A percentile compares a stretch with the other conserved stretches of the same genome.
Conservation (phyloP, 2,329 filamentous ascomycete genomes). For the Microdochium trichocladiopsis region DNA sequence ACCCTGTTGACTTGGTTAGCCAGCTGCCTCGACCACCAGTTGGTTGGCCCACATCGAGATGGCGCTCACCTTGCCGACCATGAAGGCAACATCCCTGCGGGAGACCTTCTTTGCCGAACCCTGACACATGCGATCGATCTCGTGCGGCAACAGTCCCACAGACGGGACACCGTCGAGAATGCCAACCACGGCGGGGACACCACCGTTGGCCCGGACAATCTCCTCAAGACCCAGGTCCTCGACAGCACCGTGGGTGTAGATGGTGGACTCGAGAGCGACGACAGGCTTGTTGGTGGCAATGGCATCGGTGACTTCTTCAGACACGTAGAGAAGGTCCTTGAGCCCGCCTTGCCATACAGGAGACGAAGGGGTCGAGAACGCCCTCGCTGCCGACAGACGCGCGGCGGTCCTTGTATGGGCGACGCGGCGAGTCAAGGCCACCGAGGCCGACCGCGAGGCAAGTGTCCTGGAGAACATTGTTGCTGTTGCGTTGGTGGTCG, state of each 20-base stretch:
- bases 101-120: slow-evolving; percentile 74
- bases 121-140: slow-evolving; percentile 68
- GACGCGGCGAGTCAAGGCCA: background rate
- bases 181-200: slow-evolving; percentile 84
- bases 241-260: slow-evolving; percentile 90
- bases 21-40: slow-evolving; percentile 1
- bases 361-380: slow-evolving; percentile 1
- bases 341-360: slow-evolving; percentile 12
- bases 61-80: slow-evolving; percentile 65
- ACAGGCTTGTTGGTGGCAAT: slow-evolving; percentile 69
- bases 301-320: slow-evolving; percentile 77
- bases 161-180: slow-evolving; percentile 76
- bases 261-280: slow-evolving; percentile 90
- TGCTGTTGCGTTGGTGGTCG: background rate
- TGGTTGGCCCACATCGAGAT: slow-evolving; percentile 1
- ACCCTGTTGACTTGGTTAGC: slow-evolving; percentile 35
- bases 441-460: background rate
- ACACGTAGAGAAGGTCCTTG: slow-evolving; percentile 54
- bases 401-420: background rate
- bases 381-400: background rate
- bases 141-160: slow-evolving; percentile 67
- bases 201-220: slow-evolving; percentile 73
- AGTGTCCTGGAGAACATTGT: background rate
- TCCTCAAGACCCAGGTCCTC: slow-evolving; percentile 66
- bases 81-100: slow-evolving; percentile 75